phyloP scores from a whole-genome alignment of 2,329 filamentous ascomycete genomes.

The Biscogniauxia mediterranea region DNA sequence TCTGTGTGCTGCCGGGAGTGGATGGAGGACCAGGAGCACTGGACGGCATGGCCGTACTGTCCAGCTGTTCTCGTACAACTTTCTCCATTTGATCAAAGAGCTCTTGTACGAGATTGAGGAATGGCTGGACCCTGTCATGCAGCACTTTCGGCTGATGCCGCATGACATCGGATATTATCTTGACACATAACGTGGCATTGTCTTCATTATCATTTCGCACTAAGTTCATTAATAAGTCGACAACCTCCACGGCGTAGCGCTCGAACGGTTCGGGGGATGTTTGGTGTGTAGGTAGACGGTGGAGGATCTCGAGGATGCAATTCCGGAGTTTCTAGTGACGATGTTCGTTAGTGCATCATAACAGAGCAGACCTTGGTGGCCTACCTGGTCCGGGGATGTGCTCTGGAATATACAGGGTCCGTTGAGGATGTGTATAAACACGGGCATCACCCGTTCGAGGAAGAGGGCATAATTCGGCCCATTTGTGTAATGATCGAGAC shows the following conservation, averaged over 20 bases:
- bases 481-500: constrained; percentile 81
- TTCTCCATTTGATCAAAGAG: constrained; percentile 94
- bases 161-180: constrained; percentile 96
- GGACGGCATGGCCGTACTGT: constrained; percentile 63
- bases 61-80: constrained; percentile 92
- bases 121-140: constrained; percentile 76
- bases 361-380: constrained; percentile 21
- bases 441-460: constrained; percentile 82
- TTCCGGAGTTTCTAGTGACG: constrained; percentile 75
- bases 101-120: constrained; percentile 88
- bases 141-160: constrained; percentile 86
- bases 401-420: constrained; percentile 89
- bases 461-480: constrained; percentile 77
- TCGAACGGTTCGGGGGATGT: constrained; percentile 78
- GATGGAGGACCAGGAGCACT: constrained; percentile 60
- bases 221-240: constrained; percentile 85
- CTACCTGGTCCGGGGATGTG: constrained; percentile 82
- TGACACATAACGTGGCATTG: constrained; percentile 97
- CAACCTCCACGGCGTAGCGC: constrained; percentile 81
- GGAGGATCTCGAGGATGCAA: constrained; percentile 90
- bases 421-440: constrained; percentile 81
- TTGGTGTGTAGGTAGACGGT: constrained; percentile 73
- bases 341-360: constrained; percentile 18
- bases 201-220: constrained; percentile 95
- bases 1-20: constrained; percentile 62